phyloP scores from a whole-genome alignment of 768 basidiomycete species.

The Dentipellis fragilis region DNA sequence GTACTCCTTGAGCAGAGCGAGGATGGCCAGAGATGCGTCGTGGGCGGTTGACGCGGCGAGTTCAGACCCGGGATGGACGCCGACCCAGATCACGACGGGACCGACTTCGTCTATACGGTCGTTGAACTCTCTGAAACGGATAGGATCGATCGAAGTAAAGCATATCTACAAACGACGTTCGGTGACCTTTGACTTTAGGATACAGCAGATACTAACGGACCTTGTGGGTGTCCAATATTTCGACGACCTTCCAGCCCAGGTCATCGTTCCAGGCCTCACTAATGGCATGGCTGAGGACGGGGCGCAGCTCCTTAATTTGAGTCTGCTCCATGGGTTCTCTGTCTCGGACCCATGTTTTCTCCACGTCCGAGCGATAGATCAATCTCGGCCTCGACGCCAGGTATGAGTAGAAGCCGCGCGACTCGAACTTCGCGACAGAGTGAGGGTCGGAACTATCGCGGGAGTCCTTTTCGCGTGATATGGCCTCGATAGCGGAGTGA shows the following conservation, averaged over 20 bases:
- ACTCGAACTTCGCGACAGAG: slow-evolving; percentile 11
- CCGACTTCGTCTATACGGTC: no score
- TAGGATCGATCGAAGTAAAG: slow-evolving; percentile 24
- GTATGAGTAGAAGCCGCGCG: slow-evolving; percentile 21
- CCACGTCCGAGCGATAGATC: slow-evolving; percentile 20
- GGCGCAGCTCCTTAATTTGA: slow-evolving; percentile 20
- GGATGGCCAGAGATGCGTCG: slow-evolving; percentile 22
- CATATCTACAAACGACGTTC: slow-evolving; percentile 21
- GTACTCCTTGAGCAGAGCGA: slow-evolving; percentile 23
- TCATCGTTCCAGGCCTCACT: slow-evolving; percentile 21
- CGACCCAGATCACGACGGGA: slow-evolving; percentile 29
- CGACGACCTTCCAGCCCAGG: slow-evolving; percentile 22
- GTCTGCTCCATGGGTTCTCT: slow-evolving; percentile 10
- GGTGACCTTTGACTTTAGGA: slow-evolving; percentile 22
- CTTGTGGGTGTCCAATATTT: slow-evolving; percentile 18
- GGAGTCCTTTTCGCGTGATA: no score
- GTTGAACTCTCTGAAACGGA: slow-evolving; percentile 22
- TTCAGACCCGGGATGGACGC: slow-evolving; percentile 24
- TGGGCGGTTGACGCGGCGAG: slow-evolving; percentile 10
- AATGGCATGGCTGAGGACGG: slow-evolving; percentile 25
- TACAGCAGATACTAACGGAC: slow-evolving; percentile 20
- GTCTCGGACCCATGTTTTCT: slow-evolving; percentile 14
- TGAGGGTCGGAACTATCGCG: neutral
- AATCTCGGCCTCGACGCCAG: slow-evolving; percentile 19
- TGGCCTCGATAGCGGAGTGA: neutral